Conservation (phyloP, 1,139 yeast genomes). For the Pichia sorboxylosa region DNA sequence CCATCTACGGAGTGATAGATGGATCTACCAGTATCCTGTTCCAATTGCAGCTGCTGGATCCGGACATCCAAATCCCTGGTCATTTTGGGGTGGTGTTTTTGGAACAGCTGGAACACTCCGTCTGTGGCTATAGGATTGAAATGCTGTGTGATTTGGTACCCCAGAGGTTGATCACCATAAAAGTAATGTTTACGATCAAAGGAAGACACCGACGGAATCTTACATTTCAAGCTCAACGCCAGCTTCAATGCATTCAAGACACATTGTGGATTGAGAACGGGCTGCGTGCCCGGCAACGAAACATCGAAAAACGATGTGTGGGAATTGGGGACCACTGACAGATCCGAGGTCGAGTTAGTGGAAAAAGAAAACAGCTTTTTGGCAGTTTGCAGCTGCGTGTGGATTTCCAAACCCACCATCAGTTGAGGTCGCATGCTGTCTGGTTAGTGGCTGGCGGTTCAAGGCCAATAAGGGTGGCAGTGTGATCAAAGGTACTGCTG, state of each 20-base stretch:
- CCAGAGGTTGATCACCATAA: conserved; percentile 92
- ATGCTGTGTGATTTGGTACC: conserved; percentile 91
- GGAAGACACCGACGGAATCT: conserved; percentile 43
- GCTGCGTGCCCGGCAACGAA: conserved; percentile 91
- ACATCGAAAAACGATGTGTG: conserved; percentile 71
- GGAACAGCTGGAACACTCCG: conserved; percentile 43
- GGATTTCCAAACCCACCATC: conserved; percentile 87
- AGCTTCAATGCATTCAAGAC: conserved; percentile 59
- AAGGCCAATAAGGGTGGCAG: neutral
- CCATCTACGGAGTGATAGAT: conserved; percentile 31
- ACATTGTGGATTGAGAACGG: conserved; percentile 68
- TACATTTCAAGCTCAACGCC: conserved; percentile 58
- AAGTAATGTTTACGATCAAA: conserved; percentile 94
- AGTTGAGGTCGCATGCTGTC: conserved; percentile 24
- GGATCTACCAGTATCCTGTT: conserved; percentile 90
- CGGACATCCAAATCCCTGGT: conserved; percentile 31
- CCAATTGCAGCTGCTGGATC: conserved; percentile 73
- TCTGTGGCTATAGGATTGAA: conserved; percentile 65
- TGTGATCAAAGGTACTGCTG: neutral
- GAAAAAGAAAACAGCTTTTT: conserved; percentile 68
- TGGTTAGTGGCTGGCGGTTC: neutral
- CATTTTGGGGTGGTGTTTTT: conserved; percentile 33
- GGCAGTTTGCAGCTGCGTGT: conserved; percentile 70
- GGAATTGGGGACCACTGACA: conserved; percentile 52
- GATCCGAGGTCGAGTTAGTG: conserved; percentile 24